Percentiles rank a stretch among this genome's conserved stretches.
These are phyloP conservation scores for Leavenworthia alabamica DNA, from an alignment of 345 rosid genomes.

Conservation along the genomic window DNA sequence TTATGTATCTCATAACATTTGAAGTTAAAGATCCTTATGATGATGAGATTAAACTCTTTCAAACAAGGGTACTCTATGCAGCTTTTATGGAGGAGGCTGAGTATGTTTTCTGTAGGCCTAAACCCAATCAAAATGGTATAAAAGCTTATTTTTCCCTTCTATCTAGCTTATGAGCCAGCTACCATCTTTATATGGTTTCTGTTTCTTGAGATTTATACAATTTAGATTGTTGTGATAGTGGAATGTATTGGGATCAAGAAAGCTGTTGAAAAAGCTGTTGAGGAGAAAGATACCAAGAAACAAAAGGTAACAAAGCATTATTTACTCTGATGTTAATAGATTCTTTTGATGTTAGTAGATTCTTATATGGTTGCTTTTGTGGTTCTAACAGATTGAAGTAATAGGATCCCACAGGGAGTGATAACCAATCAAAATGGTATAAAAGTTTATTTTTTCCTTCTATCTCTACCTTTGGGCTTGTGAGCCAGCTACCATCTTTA, in stretches of 20 bases:
- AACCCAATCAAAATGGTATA: too few species aligned
- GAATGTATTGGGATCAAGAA: neutral
- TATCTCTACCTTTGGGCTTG: too few species aligned
- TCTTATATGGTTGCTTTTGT: neutral
- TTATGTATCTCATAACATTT: slow-evolving; percentile 14
- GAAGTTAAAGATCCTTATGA: slow-evolving; percentile 13
- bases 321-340: neutral
- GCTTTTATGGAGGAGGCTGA: neutral
- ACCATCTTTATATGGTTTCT: neutral
- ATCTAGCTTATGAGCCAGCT: too few species aligned
- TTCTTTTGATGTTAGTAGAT: neutral
- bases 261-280: neutral
- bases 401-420: too few species aligned
- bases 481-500: too few species aligned
- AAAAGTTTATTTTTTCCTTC: too few species aligned
- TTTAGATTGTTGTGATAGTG: neutral
- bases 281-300: neutral
- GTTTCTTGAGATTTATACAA: neutral
- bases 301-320: neutral
- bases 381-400: too few species aligned
- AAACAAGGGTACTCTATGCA: neutral
- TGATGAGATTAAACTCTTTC: neutral
- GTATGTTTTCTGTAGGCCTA: neutral
- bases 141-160: neutral
- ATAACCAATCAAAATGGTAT: too few species aligned